Conservation (phyloP, 305 asterid species). For the Nicotiana rustica region DNA sequence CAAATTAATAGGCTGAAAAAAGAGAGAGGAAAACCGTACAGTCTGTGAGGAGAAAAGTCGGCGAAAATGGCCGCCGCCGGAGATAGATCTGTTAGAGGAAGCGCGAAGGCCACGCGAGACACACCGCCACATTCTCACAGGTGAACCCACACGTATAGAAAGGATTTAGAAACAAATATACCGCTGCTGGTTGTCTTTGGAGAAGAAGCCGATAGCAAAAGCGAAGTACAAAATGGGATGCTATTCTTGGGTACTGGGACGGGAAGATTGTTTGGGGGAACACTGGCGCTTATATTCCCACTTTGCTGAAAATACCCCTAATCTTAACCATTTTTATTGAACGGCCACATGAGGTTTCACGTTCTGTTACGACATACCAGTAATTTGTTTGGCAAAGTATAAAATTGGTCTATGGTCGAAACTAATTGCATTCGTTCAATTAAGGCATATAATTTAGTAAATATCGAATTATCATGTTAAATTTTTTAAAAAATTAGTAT, state of each 20-base stretch:
- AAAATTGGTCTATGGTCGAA: too few species aligned
- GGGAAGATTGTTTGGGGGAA: neutral
- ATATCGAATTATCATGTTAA: too few species aligned
- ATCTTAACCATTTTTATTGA: neutral
- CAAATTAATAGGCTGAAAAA: neutral
- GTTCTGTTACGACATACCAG: neutral
- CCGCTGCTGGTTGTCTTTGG: slow-evolving; percentile 11
- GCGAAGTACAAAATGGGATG: neutral
- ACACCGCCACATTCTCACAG: slow-evolving; percentile 88
- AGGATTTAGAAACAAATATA: neutral
- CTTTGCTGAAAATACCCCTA: neutral
- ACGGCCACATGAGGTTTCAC: neutral
- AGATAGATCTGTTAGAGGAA: slow-evolving; percentile 56
- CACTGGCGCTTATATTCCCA: neutral
- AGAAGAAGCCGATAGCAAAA: neutral
- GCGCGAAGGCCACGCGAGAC: slow-evolving; percentile 81
- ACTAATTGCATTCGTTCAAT: too few species aligned
- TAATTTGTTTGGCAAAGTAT: too few species aligned
- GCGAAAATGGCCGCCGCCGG: slow-evolving; percentile 59
- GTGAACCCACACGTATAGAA: neutral
- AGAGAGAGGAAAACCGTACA: slow-evolving; percentile 43
- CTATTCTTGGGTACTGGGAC: neutral
- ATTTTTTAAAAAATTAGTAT: too few species aligned
- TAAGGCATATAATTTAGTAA: too few species aligned
- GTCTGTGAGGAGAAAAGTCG: slow-evolving; percentile 64